A percentile compares a stretch with the other conserved stretches of the same genome.
phyloP scores from a whole-genome alignment of 306 rosid genomes.

The Fragaria ananassa region DNA sequence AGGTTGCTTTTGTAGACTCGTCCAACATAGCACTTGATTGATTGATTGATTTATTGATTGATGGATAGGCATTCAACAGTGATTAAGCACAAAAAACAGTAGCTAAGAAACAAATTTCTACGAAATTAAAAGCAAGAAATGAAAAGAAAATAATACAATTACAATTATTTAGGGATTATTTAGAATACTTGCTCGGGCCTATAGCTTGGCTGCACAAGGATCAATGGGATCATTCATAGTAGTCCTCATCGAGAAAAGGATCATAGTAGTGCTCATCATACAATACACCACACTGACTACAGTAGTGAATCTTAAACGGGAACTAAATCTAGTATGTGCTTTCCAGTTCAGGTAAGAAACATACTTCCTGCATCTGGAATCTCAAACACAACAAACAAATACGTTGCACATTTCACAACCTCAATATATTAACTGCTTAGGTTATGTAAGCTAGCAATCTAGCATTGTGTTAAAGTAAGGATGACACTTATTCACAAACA shows the following conservation, averaged over 20 bases:
- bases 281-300: not conserved
- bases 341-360: conserved; percentile 33
- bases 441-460: not conserved
- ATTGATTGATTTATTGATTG: not conserved
- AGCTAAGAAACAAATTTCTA: not conserved
- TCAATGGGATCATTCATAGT: not conserved
- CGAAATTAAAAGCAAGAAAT: not conserved
- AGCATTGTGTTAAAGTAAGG: not conserved
- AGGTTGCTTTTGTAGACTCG: conserved; percentile 1
- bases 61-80: not conserved
- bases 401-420: conserved; percentile 1
- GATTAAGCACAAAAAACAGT: not conserved
- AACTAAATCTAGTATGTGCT: not conserved
- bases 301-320: not conserved
- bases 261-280: not conserved
- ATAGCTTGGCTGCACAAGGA: not conserved
- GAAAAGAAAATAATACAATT: not conserved
- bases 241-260: not conserved
- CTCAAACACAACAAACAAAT: conserved; percentile 21
- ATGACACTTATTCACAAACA: not conserved
- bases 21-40: not conserved
- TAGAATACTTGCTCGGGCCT: not conserved
- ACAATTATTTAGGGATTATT: not conserved
- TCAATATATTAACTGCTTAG: not conserved
- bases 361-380: conserved; percentile 41